phyloP scores from a whole-genome alignment of 768 basidiomycete genomes.

The Termitomyces sp. region DNA sequence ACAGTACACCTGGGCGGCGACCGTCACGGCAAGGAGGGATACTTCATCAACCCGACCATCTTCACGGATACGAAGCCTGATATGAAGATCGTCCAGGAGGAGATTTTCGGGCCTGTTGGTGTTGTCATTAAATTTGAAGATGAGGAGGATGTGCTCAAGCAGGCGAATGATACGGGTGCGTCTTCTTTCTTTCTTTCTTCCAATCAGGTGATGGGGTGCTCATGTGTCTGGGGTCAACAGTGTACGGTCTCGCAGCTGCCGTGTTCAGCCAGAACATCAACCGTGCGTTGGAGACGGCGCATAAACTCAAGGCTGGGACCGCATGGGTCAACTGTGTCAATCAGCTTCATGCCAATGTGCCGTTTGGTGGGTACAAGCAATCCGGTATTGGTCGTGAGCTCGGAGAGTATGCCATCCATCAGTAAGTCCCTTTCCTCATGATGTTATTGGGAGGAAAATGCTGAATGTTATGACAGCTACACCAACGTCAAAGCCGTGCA shows the following conservation, averaged over 20 bases:
- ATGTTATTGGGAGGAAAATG: neutral
- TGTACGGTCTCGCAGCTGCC: constrained; percentile 85
- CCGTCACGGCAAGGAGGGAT: constrained; percentile 45
- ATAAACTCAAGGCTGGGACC: constrained; percentile 79
- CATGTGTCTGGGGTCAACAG: neutral
- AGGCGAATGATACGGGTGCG: constrained; percentile 76
- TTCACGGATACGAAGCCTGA: constrained; percentile 59
- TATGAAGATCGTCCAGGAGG: constrained; percentile 67
- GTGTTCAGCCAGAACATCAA: constrained; percentile 83
- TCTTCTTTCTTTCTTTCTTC: neutral
- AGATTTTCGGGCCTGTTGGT: constrained; percentile 77
- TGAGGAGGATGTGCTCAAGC: constrained; percentile 52
- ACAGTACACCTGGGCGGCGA: constrained; percentile 60
- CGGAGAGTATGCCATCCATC: constrained; percentile 71
- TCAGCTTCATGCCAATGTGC: constrained; percentile 52
- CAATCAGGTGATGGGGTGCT: neutral
- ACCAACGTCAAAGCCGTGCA: constrained; percentile 71
- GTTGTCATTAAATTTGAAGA: constrained; percentile 67
- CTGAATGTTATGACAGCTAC: constrained; percentile 39
- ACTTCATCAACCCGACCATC: constrained; percentile 67
- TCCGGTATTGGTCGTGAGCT: constrained; percentile 80
- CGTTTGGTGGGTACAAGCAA: constrained; percentile 88
- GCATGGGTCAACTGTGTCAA: constrained; percentile 65
- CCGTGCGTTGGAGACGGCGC: constrained; percentile 69
- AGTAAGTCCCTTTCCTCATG: constrained; percentile 34